Evolutionary conservation across 2,329 filamentous ascomycete genomes (phyloP).

Genomic region (Colletotrichum caudatum): DNA sequence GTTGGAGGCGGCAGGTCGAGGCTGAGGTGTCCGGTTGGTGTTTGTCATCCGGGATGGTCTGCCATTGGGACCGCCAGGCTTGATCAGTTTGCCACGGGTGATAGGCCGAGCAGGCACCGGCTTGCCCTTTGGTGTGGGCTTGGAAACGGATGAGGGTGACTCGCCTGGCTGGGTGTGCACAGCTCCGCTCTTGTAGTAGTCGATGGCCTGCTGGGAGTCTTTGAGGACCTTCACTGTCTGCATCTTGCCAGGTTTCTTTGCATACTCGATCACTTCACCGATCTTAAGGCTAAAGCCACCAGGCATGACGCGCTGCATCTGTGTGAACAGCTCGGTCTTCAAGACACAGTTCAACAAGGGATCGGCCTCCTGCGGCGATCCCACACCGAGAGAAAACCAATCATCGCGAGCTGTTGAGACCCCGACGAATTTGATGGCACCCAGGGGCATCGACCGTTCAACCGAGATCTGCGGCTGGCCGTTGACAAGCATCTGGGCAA

Average conservation of each 20-base stretch:
- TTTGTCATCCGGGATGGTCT: constrained; percentile 78
- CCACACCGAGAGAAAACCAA: constrained; percentile 94
- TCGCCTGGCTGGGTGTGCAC: constrained; percentile 91
- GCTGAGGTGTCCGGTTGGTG: constrained; percentile 58
- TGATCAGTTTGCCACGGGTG: constrained; percentile 91
- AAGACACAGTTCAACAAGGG: constrained; percentile 93
- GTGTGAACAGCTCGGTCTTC: constrained; percentile 97
- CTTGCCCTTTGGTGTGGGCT: constrained; percentile 87
- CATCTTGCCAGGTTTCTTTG: constrained; percentile 96
- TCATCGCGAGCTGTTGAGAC: constrained; percentile 88
- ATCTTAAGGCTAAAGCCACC: constrained; percentile 87
- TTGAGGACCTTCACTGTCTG: constrained; percentile 90
- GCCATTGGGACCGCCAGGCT: constrained; percentile 86
- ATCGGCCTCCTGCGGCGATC: constrained; percentile 91
- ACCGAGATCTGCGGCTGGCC: constrained; percentile 83
- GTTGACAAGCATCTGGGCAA: constrained; percentile 86
- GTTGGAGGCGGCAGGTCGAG: constrained; percentile 54
- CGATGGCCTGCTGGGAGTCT: constrained; percentile 80
- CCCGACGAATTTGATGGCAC: constrained; percentile 89
- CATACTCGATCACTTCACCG: constrained; percentile 88
- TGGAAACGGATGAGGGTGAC: constrained; percentile 83
- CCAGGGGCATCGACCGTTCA: constrained; percentile 85
- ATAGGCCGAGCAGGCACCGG: constrained; percentile 90
- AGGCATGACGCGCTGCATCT: constrained; percentile 83
- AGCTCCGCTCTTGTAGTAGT: constrained; percentile 93